Evolutionary conservation across 177 flowering plant genomes (phyloP), one percentile per base, ranked within the genome.

Genomic region (Tripterygium wilfordii): DNA sequence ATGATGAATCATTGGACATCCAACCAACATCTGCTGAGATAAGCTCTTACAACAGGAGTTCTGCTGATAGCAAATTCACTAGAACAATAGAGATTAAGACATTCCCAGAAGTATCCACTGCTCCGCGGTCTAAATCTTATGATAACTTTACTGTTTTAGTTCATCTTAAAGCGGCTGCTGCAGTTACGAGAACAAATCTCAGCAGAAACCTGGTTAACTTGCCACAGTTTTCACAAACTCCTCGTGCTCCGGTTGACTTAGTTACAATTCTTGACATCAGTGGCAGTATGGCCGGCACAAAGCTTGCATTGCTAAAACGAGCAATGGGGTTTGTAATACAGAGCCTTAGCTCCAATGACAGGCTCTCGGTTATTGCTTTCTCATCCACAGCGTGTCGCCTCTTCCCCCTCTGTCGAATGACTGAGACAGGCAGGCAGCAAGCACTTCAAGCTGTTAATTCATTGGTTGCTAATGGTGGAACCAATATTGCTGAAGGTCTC

Each of bases 241-340:
- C 67, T 40, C 80, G 82, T 18, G 72, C 81, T 18, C 68, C 81
- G 3, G 62, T 79, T 15, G 85, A 79, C 64, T 70, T 79, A 8
- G 79, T 76, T 10, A 69, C 75, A 1, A 75, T 79, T 42, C 79
- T 79, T 35, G 85, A 79, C 45, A 54, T 73, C 51, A 76, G 84
- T 41, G 79, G 79, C 8, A 79, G 81, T 65, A 79, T 79, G 84
- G 74, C 75, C 12, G 81, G 81, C 7, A 72, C 78, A 15, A 78
- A 78, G 51, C 77, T 78, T 20, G 69, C 74, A 10, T 40, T 75
- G 44, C 66, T 78, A 5, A 78, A 78, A 43, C 69, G 69, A 29
- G 80, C 80, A 5, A 71, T 78, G 72, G 72, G 75, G 4, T 73
- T 75, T 49, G 79, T 78, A 31, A 73, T 76, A 23, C 81, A 74